These are phyloP conservation scores for Exophiala aquamarina DNA, from an alignment of 2,329 filamentous ascomycete genomes.

Conservation along the genomic window DNA sequence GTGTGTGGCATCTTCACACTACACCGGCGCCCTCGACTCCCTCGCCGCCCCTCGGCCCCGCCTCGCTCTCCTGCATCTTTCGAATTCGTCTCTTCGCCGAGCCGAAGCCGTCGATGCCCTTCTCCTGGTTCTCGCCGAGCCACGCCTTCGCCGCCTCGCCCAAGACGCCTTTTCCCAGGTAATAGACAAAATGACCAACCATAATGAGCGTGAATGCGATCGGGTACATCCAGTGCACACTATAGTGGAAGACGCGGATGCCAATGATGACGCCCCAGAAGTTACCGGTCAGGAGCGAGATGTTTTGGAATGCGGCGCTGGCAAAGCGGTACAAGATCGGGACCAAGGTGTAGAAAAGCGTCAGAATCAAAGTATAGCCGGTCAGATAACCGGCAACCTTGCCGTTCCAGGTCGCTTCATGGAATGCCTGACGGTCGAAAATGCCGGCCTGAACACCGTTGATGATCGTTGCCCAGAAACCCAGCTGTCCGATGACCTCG, in stretches of 20 bases:
- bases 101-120: conserved; percentile 74
- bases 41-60: conserved; percentile 19
- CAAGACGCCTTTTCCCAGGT: conserved; percentile 75
- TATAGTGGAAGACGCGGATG: conserved; percentile 76
- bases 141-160: conserved; percentile 94
- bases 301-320: conserved; percentile 93
- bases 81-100: conserved; percentile 76
- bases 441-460: conserved; percentile 88
- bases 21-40: conserved; percentile 24
- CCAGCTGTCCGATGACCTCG: conserved; percentile 89
- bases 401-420: conserved; percentile 62
- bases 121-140: conserved; percentile 84
- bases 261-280: conserved; percentile 98
- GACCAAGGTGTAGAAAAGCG: conserved; percentile 82
- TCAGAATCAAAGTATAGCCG: conserved; percentile 84
- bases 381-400: conserved; percentile 76
- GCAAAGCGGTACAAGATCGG: conserved; percentile 88
- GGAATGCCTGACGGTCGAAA: conserved; percentile 79
- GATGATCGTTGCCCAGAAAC: conserved; percentile 84
- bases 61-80: conserved; percentile 19
- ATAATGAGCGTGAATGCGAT: conserved; percentile 94
- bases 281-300: conserved; percentile 87
- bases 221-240: conserved; percentile 87
- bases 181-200: conserved; percentile 81
- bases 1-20: conserved; percentile 21